Evolutionary conservation across 2,329 filamentous ascomycete genomes (phyloP), one percentile per base, ranked within the genome.

Genomic region (Chrysosphaeria jannelii): DNA sequence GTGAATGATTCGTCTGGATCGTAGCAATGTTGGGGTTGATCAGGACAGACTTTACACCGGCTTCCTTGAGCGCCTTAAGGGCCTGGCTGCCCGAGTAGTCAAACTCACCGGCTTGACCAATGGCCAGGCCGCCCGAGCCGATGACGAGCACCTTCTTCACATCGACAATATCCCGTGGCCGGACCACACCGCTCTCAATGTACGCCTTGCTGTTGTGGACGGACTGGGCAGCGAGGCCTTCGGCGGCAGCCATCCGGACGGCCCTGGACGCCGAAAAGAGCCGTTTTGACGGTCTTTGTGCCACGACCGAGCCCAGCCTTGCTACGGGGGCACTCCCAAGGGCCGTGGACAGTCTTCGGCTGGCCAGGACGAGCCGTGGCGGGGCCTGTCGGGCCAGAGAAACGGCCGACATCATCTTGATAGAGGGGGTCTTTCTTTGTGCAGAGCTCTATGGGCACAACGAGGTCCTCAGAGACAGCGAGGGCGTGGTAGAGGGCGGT

Each of bases 11-110:
- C 4, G 85, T 97, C 45, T 97, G 85, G 31, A 93, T 93, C 1
- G 85, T 97, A 33, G 85, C 85, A 40, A 97, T 93, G 42, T 97
- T 97, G 27, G 85, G 85, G 50, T 97, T 97, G 56, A 93, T 93
- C 30, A 97, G 54, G 33, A 97, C 69, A 4, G 85, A 91, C 51
- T 90, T 89, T 35, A 93, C 91, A 28, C 79, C 81, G 46, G 93
- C 85, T 45, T 93, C 72, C 47, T 91, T 93, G 36, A 97, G 57
- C 19, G 85, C 85, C 51, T 93, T 93, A 31, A 97, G 57, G 25
- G 85, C 85, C 53, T 93, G 85, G 5, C 81, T 79, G 32, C 85
- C 81, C 45, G 85, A 93, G 48, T 93, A 93, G 50, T 93, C 81
- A 39, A 93, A 93, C 52, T 93, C 81, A 51, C 81, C 81, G 33